Base-by-base conservation (phyloP, 805 yeast species). In the Diddensiella transvaalensis region DNA sequence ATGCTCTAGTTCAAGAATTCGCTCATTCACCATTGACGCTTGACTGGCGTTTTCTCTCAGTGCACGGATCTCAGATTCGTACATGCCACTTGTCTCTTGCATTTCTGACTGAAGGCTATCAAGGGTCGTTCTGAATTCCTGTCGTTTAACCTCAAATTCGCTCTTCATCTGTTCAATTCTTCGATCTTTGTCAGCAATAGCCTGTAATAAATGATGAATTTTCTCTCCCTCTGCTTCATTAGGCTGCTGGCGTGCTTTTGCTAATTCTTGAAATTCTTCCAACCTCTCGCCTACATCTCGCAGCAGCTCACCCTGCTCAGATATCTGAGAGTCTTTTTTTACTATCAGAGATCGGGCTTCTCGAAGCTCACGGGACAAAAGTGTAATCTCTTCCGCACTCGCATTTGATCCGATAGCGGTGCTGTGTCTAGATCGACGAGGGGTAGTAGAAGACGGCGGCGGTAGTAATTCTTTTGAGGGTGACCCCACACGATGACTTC, bases 201-300 rank as follows among this genome's bases (percentile, higher is more conserved):
- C 23, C 32, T 53, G 51, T 18, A 53, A 47, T 35, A 68, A 47
- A 46, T 64, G 68, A 40, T 60, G 44, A 57, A 44, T n/a, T 41
- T 46, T 45, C 51, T 60, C 42, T 39, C 43, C 23, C 23, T 42
- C 33, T 26, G 59, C 60, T 40, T 64, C 67, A 37, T 60, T 56
- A 35, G 55, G 59, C 42, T 63, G 47, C 2, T 21, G 64, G 19
- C 51, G 53, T 11, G 53, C 37, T 24, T 29, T 44, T 10, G 56
- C 53, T 30, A 62, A 46, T 24, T 45, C 39, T 40, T 60, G 58
- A 21, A 60, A 56, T 41, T 78, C 79, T 37, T 69, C 69, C 2
- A 79, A 73, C 1, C 79, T 73, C 6, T 61, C 57, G 53, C 74
- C 76, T 54, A 79, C 61, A 22, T 78, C 82, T 43, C 66, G 63